Evolutionary conservation across 306 rosid genomes (phyloP).

Genomic region (Gynostemma pentaphyllum): DNA sequence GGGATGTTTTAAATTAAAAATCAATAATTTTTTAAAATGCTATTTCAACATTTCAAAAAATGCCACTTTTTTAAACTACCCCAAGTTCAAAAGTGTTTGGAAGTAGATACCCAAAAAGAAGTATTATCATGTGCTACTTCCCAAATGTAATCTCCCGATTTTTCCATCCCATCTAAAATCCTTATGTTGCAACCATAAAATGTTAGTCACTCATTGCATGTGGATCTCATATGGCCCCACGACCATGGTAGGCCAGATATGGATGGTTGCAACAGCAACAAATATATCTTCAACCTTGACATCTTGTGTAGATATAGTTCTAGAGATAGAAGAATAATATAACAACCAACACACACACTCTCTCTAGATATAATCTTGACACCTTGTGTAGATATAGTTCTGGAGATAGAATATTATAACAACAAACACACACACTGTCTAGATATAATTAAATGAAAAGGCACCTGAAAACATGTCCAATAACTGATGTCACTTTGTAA

Average conservation of each 20-base stretch:
- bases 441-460: slow-evolving; percentile 7
- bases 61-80: too few species aligned
- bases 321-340: too few species aligned
- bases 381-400: background rate
- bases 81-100: too few species aligned
- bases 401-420: background rate
- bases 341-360: too few species aligned
- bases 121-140: too few species aligned
- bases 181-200: background rate
- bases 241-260: background rate
- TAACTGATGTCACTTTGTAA: slow-evolving; percentile 89
- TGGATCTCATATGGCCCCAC: background rate
- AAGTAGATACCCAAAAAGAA: too few species aligned
- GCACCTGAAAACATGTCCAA: slow-evolving; percentile 92
- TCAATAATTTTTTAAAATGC: too few species aligned
- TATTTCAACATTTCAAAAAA: too few species aligned
- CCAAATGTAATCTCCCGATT: too few species aligned
- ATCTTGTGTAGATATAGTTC: background rate
- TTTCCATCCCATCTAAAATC: too few species aligned
- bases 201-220: background rate
- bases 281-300: background rate
- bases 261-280: background rate
- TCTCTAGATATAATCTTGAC: too few species aligned
- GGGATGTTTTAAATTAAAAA: too few species aligned
- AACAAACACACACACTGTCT: background rate